Evolutionary conservation across 306 rosid species (phyloP), one percentile per base, ranked within the genome.

Genomic region (Sicyos baderoa): DNA sequence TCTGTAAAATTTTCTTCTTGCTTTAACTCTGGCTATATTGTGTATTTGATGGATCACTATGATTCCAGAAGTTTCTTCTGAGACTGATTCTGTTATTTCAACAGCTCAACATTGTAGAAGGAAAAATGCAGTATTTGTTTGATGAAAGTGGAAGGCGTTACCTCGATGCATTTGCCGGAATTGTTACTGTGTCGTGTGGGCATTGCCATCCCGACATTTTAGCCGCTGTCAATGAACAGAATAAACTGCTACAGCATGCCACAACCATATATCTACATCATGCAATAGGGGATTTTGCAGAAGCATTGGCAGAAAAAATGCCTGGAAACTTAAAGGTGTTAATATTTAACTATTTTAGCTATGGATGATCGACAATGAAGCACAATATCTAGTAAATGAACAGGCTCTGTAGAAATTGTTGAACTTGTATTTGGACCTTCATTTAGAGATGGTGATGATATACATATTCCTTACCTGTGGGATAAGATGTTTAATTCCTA

Each of bases 141-240:
- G 97, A 92, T 72, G 96, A 92, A 52, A 84, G 72, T 72, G 97
- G 97, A 48, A 86, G 76, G 89, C 96, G 97, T 6, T 92, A 87
- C 66, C 93, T 92, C 21, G 98, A 92, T 79, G 96, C 98, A 21
- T 89, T 87, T 71, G 96, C 96, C 16, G 96, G 98, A 49, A 87
- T 92, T n/a, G 98, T 92, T n/a, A 92, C 98, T 21, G 91, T 92
- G 58, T 92, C 98, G 55, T 86, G 95, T 57, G 96, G 98, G 54
- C 98, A 92, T 82, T 92, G 98, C 72, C 96, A 92, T 74, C 98
- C 96, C 9, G 84, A 84, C 8, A 42, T 92, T 75, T 60, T 92
- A 53, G 75, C 83, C 71, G 96, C 96, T 22, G 81, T 83, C 55
- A 59, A 23, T 50, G 89, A 89, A 79, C 98, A 92, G 79, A 89